Evolutionary conservation across 2,329 filamentous ascomycete genomes (phyloP), one percentile per base, ranked within the genome.

Genomic region (Clonostachys solani): DNA sequence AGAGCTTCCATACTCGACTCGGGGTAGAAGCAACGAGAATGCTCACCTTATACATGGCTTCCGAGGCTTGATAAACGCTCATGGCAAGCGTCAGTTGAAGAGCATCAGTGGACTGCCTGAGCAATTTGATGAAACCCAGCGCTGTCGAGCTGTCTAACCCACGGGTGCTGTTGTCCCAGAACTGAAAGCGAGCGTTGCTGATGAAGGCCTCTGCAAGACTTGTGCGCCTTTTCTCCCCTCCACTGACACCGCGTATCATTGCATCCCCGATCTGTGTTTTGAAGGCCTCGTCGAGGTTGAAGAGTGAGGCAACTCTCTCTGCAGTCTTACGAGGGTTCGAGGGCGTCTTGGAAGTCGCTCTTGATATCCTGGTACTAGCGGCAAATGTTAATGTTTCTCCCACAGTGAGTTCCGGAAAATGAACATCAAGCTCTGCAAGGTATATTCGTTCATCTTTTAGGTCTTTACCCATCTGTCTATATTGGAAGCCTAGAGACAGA

Each of bases 81-180:
- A 81, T 74, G 42, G 81, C 37, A 37, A 10, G 71, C 7, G 15
- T n/a, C 36, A 18, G 15, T 8, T 12, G 15, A 18, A n/a, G 15
- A n/a, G 17, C 15, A 18, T 38, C 36, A 18, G 36, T 18, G 15
- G 36, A 38, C 6, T 7, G 36, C 33, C 79, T 67, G 38, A 86
- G 61, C 47, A 76, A 79, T 51, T 78, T 73, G 4, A 81, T 78
- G 49, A 83, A 86, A 53, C 84, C 78, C 13, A 84, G 58, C 2
- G 82, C 82, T 0, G 80, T 85, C 17, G 74, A 77, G 5, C 77
- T 74, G 56, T 86, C 82, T 3, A 86, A 63, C 12, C 82, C 83
- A 48, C 71, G 67, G 0, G 81, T 85, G 9, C 75, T 80, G 47
- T 86, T 85, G 49, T 81, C 85, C 85, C 85, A 89, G 49, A 81